Percentiles rank a stretch among this genome's conserved stretches.
Evolutionary conservation across 2,329 filamentous ascomycete species (phyloP).

Genomic region (Ophiocordyceps camponoti-saundersi): DNA sequence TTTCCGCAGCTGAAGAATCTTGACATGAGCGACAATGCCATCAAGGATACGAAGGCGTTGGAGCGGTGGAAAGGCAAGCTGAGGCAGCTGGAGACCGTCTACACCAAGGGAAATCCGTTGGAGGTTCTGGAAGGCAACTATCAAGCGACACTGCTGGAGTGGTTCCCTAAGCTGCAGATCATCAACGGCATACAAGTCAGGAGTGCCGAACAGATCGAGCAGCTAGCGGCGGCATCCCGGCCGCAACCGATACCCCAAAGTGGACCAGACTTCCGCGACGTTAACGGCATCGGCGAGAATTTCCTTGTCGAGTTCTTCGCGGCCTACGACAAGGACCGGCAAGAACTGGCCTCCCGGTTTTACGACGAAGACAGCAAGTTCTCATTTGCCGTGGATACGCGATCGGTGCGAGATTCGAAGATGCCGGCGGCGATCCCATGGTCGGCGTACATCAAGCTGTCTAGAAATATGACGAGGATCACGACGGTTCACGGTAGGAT

Average conservation of each 20-base stretch:
- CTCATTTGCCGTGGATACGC: constrained; percentile 55
- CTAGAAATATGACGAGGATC: constrained; percentile 61
- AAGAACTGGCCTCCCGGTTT: constrained; percentile 42
- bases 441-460: constrained; percentile 60
- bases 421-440: constrained; percentile 37
- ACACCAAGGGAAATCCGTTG: constrained; percentile 63
- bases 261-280: constrained; percentile 56
- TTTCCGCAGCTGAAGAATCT: constrained; percentile 79
- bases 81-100: constrained; percentile 60
- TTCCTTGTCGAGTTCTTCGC: constrained; percentile 62
- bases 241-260: constrained; percentile 43
- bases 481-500: constrained; percentile 40
- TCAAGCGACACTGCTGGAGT: constrained; percentile 52
- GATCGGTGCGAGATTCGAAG: constrained; percentile 29
- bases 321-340: constrained; percentile 56
- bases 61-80: constrained; percentile 69
- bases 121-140: constrained; percentile 41
- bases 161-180: constrained; percentile 67
- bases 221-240: constrained; percentile 29
- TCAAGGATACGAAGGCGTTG: constrained; percentile 50
- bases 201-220: constrained; percentile 50
- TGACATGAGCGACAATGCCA: constrained; percentile 71
- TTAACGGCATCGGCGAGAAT: constrained; percentile 54
- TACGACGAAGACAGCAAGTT: constrained; percentile 67
- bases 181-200: constrained; percentile 63